These are phyloP conservation scores for Hemisphaericaspora nanyangensis DNA, from an alignment of 805 yeast species.

Conservation along the genomic window DNA sequence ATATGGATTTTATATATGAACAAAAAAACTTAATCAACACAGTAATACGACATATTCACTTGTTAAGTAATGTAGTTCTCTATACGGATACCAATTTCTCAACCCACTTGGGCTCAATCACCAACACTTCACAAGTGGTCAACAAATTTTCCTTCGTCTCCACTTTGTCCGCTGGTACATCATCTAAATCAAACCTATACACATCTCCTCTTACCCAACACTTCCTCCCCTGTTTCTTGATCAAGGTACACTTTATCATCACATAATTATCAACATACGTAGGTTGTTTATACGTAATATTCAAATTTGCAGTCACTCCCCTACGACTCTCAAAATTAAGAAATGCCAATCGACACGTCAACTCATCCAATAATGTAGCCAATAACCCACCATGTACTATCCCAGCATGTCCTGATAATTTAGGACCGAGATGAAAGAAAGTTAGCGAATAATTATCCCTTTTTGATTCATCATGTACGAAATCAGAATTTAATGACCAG, in stretches of 20 bases:
- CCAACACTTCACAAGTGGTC: slow-evolving; percentile 36
- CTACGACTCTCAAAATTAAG: slow-evolving; percentile 35
- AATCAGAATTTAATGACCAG: slow-evolving; percentile 20
- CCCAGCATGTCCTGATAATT: slow-evolving; percentile 36
- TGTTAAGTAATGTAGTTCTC: too few relatives aligned
- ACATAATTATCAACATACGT: slow-evolving; percentile 28
- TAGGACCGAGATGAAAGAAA: slow-evolving; percentile 36
- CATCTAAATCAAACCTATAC: slow-evolving; percentile 13
- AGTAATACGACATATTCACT: too few relatives aligned
- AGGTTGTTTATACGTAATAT: slow-evolving; percentile 36
- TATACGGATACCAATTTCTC: slow-evolving; percentile 23
- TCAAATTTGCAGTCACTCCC: slow-evolving; percentile 44
- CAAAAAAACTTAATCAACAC: too few relatives aligned
- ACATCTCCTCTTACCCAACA: slow-evolving; percentile 37
- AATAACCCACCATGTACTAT: slow-evolving; percentile 43
- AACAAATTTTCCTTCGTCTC: slow-evolving; percentile 23
- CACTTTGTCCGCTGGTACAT: slow-evolving; percentile 14
- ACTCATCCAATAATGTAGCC: slow-evolving; percentile 41
- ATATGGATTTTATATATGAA: too few relatives aligned
- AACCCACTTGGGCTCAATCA: slow-evolving; percentile 41
- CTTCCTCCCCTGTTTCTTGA: slow-evolving; percentile 34
- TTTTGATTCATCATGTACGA: slow-evolving; percentile 12
- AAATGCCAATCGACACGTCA: slow-evolving; percentile 41
- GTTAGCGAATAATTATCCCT: slow-evolving; percentile 29
- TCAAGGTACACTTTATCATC: slow-evolving; percentile 30